These are phyloP conservation scores for Trichosporon sp. DNA, from an alignment of 1,284 basidiomycete species.

Conservation along the genomic window DNA sequence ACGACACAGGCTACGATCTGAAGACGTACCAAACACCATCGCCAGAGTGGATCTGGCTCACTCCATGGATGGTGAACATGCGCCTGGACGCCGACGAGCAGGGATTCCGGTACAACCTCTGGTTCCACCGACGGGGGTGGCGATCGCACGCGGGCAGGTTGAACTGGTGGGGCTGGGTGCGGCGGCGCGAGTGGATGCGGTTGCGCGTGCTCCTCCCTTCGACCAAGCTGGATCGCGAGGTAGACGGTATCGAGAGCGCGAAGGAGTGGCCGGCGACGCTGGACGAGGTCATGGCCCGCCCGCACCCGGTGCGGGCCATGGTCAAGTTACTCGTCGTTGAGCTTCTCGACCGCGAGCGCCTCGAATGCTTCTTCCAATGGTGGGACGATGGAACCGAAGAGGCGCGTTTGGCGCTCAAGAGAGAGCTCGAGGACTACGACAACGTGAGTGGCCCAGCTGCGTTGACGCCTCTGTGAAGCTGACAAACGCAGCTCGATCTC, in stretches of 20 bases:
- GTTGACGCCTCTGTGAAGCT: neutral
- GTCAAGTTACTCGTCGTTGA: constrained; percentile 33
- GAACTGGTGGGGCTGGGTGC: constrained; percentile 56
- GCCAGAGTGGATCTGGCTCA: constrained; percentile 54
- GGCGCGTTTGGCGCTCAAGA: constrained; percentile 23
- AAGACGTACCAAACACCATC: constrained; percentile 52
- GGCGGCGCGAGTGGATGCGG: constrained; percentile 54
- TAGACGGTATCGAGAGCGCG: neutral
- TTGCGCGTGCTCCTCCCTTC: constrained; percentile 34
- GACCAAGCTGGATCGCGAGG: neutral
- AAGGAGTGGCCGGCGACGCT: constrained; percentile 15
- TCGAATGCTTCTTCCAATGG: constrained; percentile 45
- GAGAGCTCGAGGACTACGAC: constrained; percentile 17
- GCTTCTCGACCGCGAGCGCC: constrained; percentile 46
- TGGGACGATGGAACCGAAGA: constrained; percentile 30
- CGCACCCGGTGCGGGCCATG: constrained; percentile 31
- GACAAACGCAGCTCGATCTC: constrained; percentile 25
- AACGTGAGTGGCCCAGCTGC: constrained; percentile 19
- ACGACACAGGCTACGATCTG: constrained; percentile 53
- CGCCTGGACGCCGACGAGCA: constrained; percentile 54
- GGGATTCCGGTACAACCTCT: constrained; percentile 57
- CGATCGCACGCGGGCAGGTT: constrained; percentile 40
- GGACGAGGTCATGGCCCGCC: constrained; percentile 11
- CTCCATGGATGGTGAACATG: constrained; percentile 58
- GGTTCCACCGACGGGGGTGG: constrained; percentile 52